Evolutionary conservation across 2,329 filamentous ascomycete species (phyloP).

Genomic region (Fusarium algeriense): DNA sequence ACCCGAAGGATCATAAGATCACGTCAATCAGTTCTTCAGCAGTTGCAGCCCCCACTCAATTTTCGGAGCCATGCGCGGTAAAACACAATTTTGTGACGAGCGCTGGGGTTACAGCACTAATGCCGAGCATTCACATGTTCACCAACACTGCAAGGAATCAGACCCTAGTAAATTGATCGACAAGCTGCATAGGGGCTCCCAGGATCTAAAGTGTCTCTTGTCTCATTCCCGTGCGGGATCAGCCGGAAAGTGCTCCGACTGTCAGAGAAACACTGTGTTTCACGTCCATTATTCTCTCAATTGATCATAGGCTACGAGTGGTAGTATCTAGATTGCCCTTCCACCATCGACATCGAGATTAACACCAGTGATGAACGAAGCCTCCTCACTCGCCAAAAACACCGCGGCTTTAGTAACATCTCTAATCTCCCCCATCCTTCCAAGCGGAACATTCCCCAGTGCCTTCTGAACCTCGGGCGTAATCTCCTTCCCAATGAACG

Average conservation of each 20-base stretch:
- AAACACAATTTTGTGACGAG: not conserved
- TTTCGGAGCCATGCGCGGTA: not conserved
- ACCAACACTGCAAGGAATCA: not conserved
- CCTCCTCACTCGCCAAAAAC: constrained; percentile 79
- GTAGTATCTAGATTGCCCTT: not conserved
- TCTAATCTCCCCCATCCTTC: constrained; percentile 52
- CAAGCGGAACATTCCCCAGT: constrained; percentile 68
- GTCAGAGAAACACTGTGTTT: not conserved
- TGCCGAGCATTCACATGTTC: constrained; percentile 6
- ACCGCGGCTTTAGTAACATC: constrained; percentile 79
- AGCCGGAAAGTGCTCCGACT: not conserved
- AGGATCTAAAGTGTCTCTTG: not conserved
- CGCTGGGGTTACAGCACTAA: not conserved
- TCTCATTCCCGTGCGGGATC: no score
- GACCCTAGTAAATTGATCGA: not conserved
- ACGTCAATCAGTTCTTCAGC: not conserved
- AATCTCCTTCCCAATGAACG: constrained; percentile 71
- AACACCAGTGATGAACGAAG: constrained; percentile 78
- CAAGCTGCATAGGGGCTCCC: not conserved
- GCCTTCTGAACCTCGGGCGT: constrained; percentile 70
- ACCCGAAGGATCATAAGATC: no score
- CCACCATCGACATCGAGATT: constrained; percentile 66
- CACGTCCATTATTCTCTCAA: not conserved
- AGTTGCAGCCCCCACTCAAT: not conserved
- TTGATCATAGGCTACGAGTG: not conserved